Base-by-base conservation (phyloP, 139 green algal species). In the Picochlorum sp. region DNA sequence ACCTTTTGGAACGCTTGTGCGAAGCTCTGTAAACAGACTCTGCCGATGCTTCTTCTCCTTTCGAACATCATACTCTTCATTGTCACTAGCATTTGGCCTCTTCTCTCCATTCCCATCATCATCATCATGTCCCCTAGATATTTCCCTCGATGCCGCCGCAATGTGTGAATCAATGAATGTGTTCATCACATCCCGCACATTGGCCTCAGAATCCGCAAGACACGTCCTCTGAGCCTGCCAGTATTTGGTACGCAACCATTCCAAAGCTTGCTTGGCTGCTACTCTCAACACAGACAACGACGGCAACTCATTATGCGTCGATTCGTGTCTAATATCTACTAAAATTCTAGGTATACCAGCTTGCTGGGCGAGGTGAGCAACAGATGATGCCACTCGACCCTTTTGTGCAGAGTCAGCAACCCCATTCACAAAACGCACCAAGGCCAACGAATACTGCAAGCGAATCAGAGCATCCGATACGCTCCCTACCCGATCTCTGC, bases 281-380 rank as follows among this genome's bases (percentile, higher is more conserved):
- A 85, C 49, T 21, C 80, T 71, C 28, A 95, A 76, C 30, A 85
- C 66, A 8, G 77, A 51, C 65, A 92, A 64, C 3, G 65, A 75
- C 3, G 88, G 88, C 62, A 95, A 76, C 30, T 90, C 82, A 60
- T 88, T 92, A 77, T 95, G 88, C 2, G 82, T 86, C 2, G 87
- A 81, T 41, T 92, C 85, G 26, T 91, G 87, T 4, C 86, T 75
- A 1, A 90, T 45, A 52, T 94, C 86, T 16, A 94, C 87, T 63
- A 94, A 68, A 44, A 86, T 47, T 10, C 79, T 80, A 0, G 88
- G 85, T 44, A 95, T 62, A 20, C 88, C 86, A 56, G 77, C 73
- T 34, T 61, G n/a, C 1, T 56, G 72, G 11, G 83, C 77, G 4
- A 91, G 67, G 38, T 44, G 70, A 6, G 81, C 78, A 6, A 95